phyloP scores from a whole-genome alignment of 805 yeast genomes.

The Barnettozyma sucrosica region DNA sequence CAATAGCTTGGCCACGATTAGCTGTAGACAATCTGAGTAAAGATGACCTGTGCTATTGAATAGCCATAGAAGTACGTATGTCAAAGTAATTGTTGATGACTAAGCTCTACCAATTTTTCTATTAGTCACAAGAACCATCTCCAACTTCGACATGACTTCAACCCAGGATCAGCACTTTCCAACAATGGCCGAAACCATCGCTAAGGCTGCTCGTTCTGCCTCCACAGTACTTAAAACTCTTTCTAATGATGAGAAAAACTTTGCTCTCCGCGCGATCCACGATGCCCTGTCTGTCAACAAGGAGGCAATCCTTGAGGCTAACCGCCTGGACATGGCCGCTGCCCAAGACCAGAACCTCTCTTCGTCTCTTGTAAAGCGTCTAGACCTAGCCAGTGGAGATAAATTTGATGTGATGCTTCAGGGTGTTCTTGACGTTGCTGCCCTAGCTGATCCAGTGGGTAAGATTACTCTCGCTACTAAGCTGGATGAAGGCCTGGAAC shows the following conservation, averaged over 20 bases:
- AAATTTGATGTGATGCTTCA: constrained; percentile 92
- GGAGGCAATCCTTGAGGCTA: constrained; percentile 62
- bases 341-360: constrained; percentile 62
- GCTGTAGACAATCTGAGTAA: not conserved
- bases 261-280: constrained; percentile 66
- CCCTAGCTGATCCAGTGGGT: constrained; percentile 89
- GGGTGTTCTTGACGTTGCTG: constrained; percentile 89
- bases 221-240: constrained; percentile 79
- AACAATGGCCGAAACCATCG: constrained; percentile 61
- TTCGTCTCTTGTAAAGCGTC: constrained; percentile 69
- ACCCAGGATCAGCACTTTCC: not conserved
- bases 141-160: no score
- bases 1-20: no score
- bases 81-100: not conserved
- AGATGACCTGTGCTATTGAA: not conserved
- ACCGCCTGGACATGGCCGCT: constrained; percentile 63
- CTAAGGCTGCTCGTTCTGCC: constrained; percentile 75
- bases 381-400: constrained; percentile 75
- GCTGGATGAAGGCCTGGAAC: constrained; percentile 82
- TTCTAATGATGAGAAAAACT: constrained; percentile 63
- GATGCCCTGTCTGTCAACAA: constrained; percentile 59
- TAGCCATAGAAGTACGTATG: no score
- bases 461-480: constrained; percentile 75
- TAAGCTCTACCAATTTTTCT: not conserved
- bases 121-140: not conserved